Evolutionary conservation across 2,329 filamentous ascomycete genomes (phyloP).

Genomic region (Cordyceps tenuipes): DNA sequence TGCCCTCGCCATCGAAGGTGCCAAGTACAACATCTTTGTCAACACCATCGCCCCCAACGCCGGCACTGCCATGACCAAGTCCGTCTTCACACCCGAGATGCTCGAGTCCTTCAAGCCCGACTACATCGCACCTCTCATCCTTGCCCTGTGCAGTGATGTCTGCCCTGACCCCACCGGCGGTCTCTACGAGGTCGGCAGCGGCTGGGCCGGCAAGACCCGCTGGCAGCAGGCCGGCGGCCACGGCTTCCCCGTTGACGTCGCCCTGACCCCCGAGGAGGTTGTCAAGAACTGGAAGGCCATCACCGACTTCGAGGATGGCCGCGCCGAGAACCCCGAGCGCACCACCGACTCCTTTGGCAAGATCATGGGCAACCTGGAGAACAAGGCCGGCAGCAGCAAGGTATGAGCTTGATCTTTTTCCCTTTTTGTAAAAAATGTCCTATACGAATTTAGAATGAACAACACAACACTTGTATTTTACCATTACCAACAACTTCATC

Average conservation of each 20-base stretch:
- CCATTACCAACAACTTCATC: not conserved
- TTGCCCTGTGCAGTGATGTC: constrained; percentile 77
- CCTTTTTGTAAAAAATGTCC: not conserved
- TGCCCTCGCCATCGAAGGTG: constrained; percentile 83
- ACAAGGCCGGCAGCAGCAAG: constrained; percentile 53
- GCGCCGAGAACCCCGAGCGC: constrained; percentile 79
- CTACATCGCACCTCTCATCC: constrained; percentile 89
- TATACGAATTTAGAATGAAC: constrained; percentile 15
- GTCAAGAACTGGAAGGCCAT: constrained; percentile 69
- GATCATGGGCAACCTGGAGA: constrained; percentile 73
- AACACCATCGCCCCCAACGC: constrained; percentile 98
- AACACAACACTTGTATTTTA: constrained; percentile 7
- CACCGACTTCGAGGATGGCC: constrained; percentile 76
- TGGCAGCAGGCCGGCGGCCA: constrained; percentile 90
- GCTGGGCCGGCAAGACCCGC: constrained; percentile 84
- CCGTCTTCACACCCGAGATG: constrained; percentile 92
- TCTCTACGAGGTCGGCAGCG: constrained; percentile 90
- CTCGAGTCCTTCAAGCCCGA: constrained; percentile 99
- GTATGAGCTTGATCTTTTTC: constrained; percentile 39
- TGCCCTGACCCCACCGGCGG: constrained; percentile 77
- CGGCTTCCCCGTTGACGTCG: constrained; percentile 81
- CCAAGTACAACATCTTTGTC: constrained; percentile 95
- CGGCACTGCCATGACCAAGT: constrained; percentile 88
- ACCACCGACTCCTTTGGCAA: constrained; percentile 69
- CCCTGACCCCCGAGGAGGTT: constrained; percentile 78